Percentiles rank a stretch among this genome's conserved stretches.
phyloP scores from a whole-genome alignment of 129 eudicot species.

The Daucus carota region DNA sequence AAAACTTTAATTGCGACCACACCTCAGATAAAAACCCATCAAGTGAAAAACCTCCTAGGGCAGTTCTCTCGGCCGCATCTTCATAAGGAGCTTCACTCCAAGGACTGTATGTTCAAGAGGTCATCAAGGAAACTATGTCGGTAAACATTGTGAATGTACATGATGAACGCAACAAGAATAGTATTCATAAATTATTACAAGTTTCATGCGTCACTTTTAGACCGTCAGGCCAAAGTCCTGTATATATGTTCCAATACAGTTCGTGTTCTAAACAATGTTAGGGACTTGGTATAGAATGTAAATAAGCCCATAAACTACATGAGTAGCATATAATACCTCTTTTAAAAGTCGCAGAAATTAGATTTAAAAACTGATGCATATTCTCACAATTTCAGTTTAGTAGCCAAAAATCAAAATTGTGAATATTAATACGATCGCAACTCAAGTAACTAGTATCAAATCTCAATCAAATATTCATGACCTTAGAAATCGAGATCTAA shows the following conservation, averaged over 20 bases:
- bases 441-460: neutral
- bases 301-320: neutral
- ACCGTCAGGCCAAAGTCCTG: neutral
- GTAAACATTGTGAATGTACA: neutral
- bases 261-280: neutral
- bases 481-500: neutral
- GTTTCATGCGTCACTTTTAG: neutral
- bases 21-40: constrained; percentile 6
- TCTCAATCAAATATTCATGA: neutral
- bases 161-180: neutral
- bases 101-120: neutral
- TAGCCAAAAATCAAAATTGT: neutral
- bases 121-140: neutral
- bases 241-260: neutral
- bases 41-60: neutral
- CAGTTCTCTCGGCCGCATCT: constrained; percentile 1
- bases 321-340: neutral
- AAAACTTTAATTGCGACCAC: neutral
- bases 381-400: neutral
- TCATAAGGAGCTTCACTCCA: constrained; percentile 5
- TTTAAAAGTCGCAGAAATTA: neutral
- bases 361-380: neutral
- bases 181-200: neutral
- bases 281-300: neutral
- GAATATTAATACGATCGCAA: neutral